Evolutionary conservation across 169 alveolate genomes (phyloP).

Genomic region (Cardiosporidium cionae): DNA sequence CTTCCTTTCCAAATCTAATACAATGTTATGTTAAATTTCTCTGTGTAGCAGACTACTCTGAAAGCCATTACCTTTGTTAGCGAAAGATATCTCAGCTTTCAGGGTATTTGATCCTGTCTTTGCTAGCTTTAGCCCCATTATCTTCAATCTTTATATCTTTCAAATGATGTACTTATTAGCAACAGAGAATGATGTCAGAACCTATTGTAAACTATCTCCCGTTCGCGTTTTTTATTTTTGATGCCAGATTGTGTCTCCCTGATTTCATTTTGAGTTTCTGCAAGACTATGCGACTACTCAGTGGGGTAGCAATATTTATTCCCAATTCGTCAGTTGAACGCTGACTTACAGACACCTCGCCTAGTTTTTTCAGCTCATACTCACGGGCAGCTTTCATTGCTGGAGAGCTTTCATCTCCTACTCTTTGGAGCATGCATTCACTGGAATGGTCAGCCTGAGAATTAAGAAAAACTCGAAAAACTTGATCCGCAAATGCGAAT

Average conservation of each 20-base stretch:
- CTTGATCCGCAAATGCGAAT: too few species aligned
- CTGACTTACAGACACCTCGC: conserved; percentile 8
- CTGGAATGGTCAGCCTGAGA: background rate
- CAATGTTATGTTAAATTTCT: background rate
- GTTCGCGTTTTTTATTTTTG: conserved; percentile 16
- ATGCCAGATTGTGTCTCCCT: conserved; percentile 16
- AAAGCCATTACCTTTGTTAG: conserved; percentile 12
- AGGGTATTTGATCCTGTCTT: conserved; percentile 4
- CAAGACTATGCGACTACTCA: background rate
- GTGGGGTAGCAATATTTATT: background rate
- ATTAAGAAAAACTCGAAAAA: background rate
- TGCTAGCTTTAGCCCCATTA: conserved; percentile 15
- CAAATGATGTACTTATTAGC: background rate
- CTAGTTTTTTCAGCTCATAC: conserved; percentile 16
- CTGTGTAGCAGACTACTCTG: background rate
- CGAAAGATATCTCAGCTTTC: conserved; percentile 12
- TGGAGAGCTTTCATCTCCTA: conserved; percentile 22
- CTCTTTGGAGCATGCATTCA: background rate
- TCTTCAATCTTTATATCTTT: background rate
- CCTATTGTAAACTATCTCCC: conserved; percentile 21
- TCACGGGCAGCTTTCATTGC: conserved; percentile 21
- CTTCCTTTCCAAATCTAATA: conserved; percentile 17
- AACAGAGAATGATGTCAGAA: background rate
- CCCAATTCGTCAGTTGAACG: background rate
- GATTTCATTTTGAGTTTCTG: conserved; percentile 20